Evolutionary conservation across 2,329 filamentous ascomycete genomes (phyloP).

Genomic region (Keithomyces neogunnii): DNA sequence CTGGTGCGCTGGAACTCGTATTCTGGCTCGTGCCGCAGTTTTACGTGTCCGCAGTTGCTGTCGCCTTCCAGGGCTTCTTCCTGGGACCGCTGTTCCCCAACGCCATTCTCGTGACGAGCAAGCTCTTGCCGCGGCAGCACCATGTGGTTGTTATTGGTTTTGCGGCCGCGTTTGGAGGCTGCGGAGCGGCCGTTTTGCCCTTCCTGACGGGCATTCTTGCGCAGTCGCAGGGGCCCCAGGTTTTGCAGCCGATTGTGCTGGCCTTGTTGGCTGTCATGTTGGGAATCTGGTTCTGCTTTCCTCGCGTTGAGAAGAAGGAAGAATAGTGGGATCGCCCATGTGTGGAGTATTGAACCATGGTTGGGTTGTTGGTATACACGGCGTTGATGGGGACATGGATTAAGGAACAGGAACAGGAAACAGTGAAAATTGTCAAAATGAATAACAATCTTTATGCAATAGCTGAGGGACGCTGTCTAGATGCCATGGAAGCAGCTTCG

Average conservation of each 20-base stretch:
- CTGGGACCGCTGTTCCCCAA: constrained; percentile 67
- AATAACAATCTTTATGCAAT: no score
- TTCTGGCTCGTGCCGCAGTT: constrained; percentile 53
- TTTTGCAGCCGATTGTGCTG: constrained; percentile 42
- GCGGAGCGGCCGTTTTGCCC: constrained; percentile 53
- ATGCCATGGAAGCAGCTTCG: neutral
- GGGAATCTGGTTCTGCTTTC: constrained; percentile 27
- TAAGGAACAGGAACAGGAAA: neutral
- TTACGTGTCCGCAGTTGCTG: constrained; percentile 46
- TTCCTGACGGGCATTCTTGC: constrained; percentile 57
- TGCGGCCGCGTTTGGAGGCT: constrained; percentile 62
- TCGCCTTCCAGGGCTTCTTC: constrained; percentile 64
- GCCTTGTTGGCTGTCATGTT: constrained; percentile 29
- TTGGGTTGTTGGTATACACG: neutral
- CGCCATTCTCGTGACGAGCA: constrained; percentile 59
- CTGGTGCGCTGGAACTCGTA: constrained; percentile 54
- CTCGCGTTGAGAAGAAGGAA: constrained; percentile 29
- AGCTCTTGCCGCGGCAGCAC: constrained; percentile 58
- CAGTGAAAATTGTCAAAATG: neutral
- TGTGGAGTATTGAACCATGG: neutral
- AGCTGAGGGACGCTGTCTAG: neutral
- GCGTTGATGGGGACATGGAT: neutral
- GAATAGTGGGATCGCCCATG: constrained; percentile 16
- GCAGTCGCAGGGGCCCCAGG: constrained; percentile 35
- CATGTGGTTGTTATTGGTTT: constrained; percentile 70